These are phyloP conservation scores for Yamadazyma philogaea DNA, from an alignment of 805 yeast species.

Conservation along the genomic window DNA sequence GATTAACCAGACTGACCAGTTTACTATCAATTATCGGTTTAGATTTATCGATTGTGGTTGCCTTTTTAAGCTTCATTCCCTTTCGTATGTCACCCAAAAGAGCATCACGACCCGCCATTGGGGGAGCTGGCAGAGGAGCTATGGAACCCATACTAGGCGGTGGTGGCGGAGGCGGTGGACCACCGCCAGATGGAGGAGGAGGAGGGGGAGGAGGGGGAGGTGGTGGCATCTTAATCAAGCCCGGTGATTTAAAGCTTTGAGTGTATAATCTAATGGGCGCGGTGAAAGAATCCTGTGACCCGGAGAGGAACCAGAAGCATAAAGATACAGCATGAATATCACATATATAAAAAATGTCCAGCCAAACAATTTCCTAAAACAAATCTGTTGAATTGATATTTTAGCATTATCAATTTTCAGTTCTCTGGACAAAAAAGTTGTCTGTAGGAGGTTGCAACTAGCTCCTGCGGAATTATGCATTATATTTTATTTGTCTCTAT, in stretches of 20 bases:
- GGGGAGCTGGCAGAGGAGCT: conserved; percentile 17
- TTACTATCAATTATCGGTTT: conserved; percentile 56
- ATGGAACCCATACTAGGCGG: conserved; percentile 13
- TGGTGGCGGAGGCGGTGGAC: conserved; percentile 24
- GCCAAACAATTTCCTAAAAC: too few species aligned
- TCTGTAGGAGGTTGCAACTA: too few species aligned
- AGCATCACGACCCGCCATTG: conserved; percentile 38
- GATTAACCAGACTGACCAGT: conserved; percentile 34
- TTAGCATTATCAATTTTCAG: too few species aligned
- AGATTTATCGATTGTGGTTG: conserved; percentile 44
- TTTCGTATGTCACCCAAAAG: conserved; percentile 81
- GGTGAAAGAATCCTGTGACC: not conserved
- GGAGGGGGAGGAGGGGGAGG: conserved; percentile 4
- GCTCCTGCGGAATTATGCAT: not conserved
- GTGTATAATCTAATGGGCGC: not conserved
- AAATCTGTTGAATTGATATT: too few species aligned
- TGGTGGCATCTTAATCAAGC: not conserved
- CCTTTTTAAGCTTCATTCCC: conserved; percentile 40
- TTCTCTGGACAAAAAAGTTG: too few species aligned
- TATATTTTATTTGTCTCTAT: not conserved
- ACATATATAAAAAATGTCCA: too few species aligned
- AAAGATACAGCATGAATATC: too few species aligned
- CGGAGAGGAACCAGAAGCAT: too few species aligned
- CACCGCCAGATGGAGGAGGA: conserved; percentile 13
- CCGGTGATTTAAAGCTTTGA: not conserved